Evolutionary conservation across 257 asterid species (phyloP).

Genomic region (Jacaranda mimosifolia): DNA sequence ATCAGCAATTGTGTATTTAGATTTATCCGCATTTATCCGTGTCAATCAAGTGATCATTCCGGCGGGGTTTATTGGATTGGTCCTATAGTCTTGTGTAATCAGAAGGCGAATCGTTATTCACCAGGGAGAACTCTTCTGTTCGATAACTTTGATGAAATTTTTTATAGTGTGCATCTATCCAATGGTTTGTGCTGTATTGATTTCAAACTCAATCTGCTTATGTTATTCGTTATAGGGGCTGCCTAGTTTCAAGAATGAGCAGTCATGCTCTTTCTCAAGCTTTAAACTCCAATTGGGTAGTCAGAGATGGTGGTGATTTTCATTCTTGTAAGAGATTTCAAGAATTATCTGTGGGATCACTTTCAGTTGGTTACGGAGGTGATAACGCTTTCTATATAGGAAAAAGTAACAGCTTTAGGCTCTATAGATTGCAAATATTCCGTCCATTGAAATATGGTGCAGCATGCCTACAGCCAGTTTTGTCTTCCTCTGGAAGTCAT

Average conservation of each 20-base stretch:
- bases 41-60: constrained; percentile 3
- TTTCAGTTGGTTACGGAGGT: constrained; percentile 20
- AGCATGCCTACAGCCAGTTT: constrained; percentile 35
- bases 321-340: constrained; percentile 31
- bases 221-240: constrained; percentile 24
- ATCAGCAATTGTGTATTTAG: constrained; percentile 8
- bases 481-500: constrained; percentile 34
- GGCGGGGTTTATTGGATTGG: constrained; percentile 2
- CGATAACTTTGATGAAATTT: neutral
- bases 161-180: neutral
- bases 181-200: constrained; percentile 7
- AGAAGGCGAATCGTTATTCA: neutral
- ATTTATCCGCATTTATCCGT: constrained; percentile 19
- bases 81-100: neutral
- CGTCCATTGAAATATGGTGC: constrained; percentile 25
- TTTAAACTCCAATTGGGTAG: constrained; percentile 30
- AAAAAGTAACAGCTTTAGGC: constrained; percentile 33
- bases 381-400: constrained; percentile 12
- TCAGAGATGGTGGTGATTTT: constrained; percentile 37
- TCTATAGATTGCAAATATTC: constrained; percentile 5
- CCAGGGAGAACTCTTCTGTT: neutral
- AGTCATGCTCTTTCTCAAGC: constrained; percentile 42
- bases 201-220: constrained; percentile 22
- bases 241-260: constrained; percentile 46
- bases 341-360: constrained; percentile 23